phyloP scores from a whole-genome alignment of 148 eudicot genomes.

The Linanthus parryae region DNA sequence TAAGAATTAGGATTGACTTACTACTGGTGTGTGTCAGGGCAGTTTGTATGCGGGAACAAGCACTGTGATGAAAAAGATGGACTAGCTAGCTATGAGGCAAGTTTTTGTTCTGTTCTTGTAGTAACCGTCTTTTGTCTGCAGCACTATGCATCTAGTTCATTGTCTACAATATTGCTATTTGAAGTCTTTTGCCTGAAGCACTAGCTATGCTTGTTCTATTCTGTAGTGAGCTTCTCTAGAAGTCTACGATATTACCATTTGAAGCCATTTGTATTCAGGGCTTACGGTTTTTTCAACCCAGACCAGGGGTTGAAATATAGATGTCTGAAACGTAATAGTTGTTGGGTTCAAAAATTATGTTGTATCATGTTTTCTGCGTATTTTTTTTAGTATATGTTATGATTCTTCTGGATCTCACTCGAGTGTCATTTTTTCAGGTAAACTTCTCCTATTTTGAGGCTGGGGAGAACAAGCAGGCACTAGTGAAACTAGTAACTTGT shows the following conservation, averaged over 20 bases:
- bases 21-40: slow-evolving; percentile 62
- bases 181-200: too few relatives aligned
- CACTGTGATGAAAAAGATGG: slow-evolving; percentile 67
- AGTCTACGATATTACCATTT: too few relatives aligned
- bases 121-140: too few relatives aligned
- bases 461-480: slow-evolving; percentile 86
- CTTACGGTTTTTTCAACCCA: neutral
- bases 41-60: slow-evolving; percentile 92
- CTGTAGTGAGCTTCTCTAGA: too few relatives aligned
- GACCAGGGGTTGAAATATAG: neutral
- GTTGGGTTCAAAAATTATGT: neutral
- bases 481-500: slow-evolving; percentile 88
- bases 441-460: slow-evolving; percentile 85
- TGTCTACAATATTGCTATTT: too few relatives aligned
- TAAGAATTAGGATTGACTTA: slow-evolving; percentile 14
- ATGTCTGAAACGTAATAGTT: neutral
- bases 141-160: too few relatives aligned
- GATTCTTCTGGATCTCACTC: neutral
- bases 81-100: slow-evolving; percentile 85
- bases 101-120: slow-evolving; percentile 15
- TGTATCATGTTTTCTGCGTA: neutral
- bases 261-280: neutral
- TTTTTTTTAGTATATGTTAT: neutral
- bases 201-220: too few relatives aligned
- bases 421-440: slow-evolving; percentile 41